Evolutionary conservation across 129 eudicot genomes (phyloP).

Genomic region (Scalesia atractyloides): DNA sequence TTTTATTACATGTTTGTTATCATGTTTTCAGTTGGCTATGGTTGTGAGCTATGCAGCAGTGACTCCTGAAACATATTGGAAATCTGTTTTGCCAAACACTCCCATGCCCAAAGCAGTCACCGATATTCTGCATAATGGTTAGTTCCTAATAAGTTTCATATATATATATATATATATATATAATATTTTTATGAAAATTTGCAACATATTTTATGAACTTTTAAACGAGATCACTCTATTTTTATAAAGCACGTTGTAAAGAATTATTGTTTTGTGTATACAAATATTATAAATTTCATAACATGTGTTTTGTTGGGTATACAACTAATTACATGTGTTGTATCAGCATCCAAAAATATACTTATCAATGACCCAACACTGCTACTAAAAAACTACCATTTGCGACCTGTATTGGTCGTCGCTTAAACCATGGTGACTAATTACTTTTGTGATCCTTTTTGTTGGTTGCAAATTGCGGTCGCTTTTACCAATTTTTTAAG

Average conservation of each 20-base stretch:
- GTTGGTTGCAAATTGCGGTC: too few relatives aligned
- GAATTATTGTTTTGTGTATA: not conserved
- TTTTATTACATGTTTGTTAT: not conserved
- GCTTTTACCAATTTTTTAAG: too few relatives aligned
- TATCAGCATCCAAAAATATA: not conserved
- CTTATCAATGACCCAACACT: not conserved
- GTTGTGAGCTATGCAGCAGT: conserved; percentile 47
- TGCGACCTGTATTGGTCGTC: too few relatives aligned
- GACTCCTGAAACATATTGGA: conserved; percentile 62
- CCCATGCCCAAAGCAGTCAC: conserved; percentile 68
- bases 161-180: too few relatives aligned
- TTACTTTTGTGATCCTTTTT: too few relatives aligned
- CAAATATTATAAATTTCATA: not conserved
- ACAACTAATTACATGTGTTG: not conserved
- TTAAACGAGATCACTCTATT: not conserved
- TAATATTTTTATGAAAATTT: not conserved
- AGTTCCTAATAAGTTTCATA: not conserved
- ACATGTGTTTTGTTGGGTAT: conserved; percentile 16
- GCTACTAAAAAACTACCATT: too few relatives aligned
- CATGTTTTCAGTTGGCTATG: conserved; percentile 37
- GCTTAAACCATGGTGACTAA: too few relatives aligned
- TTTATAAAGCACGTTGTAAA: not conserved
- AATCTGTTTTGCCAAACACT: conserved; percentile 48
- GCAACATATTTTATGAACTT: not conserved
- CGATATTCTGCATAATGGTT: conserved; percentile 38